Evolutionary conservation across 495 filamentous ascomycete genomes (phyloP).

Genomic region (Aspergillus coremiiformis): DNA sequence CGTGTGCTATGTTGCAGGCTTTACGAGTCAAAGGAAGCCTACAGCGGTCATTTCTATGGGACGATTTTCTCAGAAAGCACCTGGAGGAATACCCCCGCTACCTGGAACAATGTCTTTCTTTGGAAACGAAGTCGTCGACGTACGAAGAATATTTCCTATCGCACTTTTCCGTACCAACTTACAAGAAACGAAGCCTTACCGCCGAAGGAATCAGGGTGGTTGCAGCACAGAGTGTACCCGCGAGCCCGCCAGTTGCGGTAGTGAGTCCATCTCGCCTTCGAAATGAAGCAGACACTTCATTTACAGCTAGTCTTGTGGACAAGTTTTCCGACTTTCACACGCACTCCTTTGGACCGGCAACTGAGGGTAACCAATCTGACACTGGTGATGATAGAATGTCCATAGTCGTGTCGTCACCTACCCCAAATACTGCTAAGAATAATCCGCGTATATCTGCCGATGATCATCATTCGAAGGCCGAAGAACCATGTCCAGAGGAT

Average conservation of each 20-base stretch:
- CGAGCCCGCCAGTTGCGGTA: not conserved
- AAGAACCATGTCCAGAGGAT: too few species aligned
- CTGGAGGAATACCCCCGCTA: conserved; percentile 33
- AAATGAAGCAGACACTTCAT: conserved; percentile 12
- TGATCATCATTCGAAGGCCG: not conserved
- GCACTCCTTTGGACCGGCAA: conserved; percentile 17
- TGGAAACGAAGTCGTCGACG: conserved; percentile 12
- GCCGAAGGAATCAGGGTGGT: conserved; percentile 20
- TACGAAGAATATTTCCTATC: conserved; percentile 33
- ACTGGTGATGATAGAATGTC: conserved; percentile 8
- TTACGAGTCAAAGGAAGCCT: conserved; percentile 36
- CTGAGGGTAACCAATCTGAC: conserved; percentile 3
- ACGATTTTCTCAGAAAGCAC: conserved; percentile 57
- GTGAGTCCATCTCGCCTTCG: not conserved
- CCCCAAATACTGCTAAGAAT: not conserved
- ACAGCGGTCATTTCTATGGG: conserved; percentile 49
- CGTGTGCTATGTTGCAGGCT: conserved; percentile 47
- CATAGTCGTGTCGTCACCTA: conserved; percentile 3
- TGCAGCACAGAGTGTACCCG: conserved; percentile 19
- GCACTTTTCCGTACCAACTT: conserved; percentile 20
- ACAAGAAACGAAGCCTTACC: conserved; percentile 34
- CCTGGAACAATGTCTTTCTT: conserved; percentile 16
- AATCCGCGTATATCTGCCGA: not conserved
- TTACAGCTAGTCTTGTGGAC: conserved; percentile 26
- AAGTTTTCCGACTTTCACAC: conserved; percentile 25